Evolutionary conservation across 2,329 filamentous ascomycete species (phyloP).

Genomic region (Alternaria conjuncta): DNA sequence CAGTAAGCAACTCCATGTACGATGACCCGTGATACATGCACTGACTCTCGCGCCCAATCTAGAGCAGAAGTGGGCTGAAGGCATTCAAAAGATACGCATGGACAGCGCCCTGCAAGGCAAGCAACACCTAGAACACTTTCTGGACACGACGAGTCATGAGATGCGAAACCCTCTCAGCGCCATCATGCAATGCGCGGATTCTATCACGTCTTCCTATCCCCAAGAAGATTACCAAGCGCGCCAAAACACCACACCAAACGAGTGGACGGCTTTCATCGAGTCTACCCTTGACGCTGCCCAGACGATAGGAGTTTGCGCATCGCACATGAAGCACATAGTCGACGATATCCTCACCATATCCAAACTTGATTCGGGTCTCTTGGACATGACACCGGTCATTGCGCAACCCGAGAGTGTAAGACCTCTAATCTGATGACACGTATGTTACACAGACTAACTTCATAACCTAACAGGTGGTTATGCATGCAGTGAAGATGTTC

Average conservation of each 20-base stretch:
- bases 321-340: constrained; percentile 56
- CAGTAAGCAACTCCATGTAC: neutral
- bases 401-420: constrained; percentile 39
- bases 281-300: constrained; percentile 45
- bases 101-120: constrained; percentile 42
- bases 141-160: constrained; percentile 49
- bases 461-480: constrained; percentile 12
- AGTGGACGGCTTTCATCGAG: constrained; percentile 26
- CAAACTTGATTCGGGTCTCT: constrained; percentile 53
- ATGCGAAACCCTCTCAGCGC: constrained; percentile 54
- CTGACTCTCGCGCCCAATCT: neutral
- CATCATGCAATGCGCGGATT: constrained; percentile 53
- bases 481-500: constrained; percentile 48
- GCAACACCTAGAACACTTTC: constrained; percentile 44
- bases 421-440: neutral
- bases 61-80: constrained; percentile 47
- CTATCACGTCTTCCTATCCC: constrained; percentile 38
- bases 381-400: constrained; percentile 51
- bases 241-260: constrained; percentile 8
- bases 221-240: constrained; percentile 9
- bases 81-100: constrained; percentile 39
- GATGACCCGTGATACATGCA: neutral
- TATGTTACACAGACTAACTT: neutral
- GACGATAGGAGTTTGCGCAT: constrained; percentile 53
- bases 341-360: constrained; percentile 56